Evolutionary conservation across 1,284 basidiomycete genomes (phyloP).

Genomic region (Tremellales sp.): DNA sequence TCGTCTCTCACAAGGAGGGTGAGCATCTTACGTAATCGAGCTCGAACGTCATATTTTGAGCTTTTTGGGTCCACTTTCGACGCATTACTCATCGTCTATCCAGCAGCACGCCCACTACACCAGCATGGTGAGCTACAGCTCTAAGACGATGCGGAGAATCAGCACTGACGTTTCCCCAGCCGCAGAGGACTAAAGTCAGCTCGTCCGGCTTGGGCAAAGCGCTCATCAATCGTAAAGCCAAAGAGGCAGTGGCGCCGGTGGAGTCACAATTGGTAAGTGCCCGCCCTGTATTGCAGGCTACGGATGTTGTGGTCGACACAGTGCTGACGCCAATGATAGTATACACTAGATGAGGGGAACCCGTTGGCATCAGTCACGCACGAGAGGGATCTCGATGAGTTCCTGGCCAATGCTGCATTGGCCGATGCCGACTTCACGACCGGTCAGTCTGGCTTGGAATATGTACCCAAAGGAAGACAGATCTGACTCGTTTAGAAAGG

Average conservation of each 20-base stretch:
- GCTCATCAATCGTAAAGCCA: conserved; percentile 80
- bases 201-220: conserved; percentile 74
- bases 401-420: conserved; percentile 88
- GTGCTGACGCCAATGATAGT: conserved; percentile 52
- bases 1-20: not conserved
- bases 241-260: conserved; percentile 68
- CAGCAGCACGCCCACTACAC: not conserved
- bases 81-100: not conserved
- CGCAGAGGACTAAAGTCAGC: conserved; percentile 36
- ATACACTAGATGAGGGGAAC: conserved; percentile 69
- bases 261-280: conserved; percentile 70
- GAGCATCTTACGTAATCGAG: not conserved
- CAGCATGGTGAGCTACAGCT: not conserved
- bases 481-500: conserved; percentile 59
- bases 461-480: conserved; percentile 2
- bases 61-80: too few species aligned
- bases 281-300: too few species aligned
- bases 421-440: conserved; percentile 97
- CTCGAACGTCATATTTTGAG: not conserved
- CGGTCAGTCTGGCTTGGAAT: conserved; percentile 54
- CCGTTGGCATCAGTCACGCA: conserved; percentile 91
- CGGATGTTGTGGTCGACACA: not conserved
- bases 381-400: conserved; percentile 92
- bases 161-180: not conserved
- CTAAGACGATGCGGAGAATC: not conserved